Conservation (phyloP, 2,329 filamentous ascomycete species). For the Neofusicoccum ribis region DNA sequence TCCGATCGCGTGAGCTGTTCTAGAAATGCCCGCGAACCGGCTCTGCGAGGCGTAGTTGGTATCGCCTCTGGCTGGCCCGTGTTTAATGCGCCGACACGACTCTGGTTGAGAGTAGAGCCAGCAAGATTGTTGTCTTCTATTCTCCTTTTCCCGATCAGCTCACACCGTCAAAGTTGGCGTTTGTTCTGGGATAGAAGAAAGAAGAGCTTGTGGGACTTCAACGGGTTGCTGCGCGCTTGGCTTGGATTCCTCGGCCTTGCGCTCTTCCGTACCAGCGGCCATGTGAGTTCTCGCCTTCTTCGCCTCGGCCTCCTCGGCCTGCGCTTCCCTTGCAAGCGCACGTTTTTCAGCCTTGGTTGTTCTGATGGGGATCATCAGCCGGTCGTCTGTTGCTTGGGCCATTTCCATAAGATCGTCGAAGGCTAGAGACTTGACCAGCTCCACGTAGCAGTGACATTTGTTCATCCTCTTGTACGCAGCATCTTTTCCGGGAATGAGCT, state of each 20-base stretch:
- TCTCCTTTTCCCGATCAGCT: not conserved
- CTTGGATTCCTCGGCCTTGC: not conserved
- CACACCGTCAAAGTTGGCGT: not conserved
- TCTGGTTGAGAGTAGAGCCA: too few species aligned
- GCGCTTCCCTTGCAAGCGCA: slow-evolving; percentile 5
- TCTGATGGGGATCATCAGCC: slow-evolving; percentile 40
- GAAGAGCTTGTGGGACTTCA: not conserved
- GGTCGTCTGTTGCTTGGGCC: slow-evolving; percentile 66
- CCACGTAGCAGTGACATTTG: slow-evolving; percentile 68
- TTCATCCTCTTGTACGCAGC: slow-evolving; percentile 63
- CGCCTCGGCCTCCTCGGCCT: not conserved
- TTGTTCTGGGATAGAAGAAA: not conserved
- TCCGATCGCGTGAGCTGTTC: too few species aligned
- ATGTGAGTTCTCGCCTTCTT: slow-evolving; percentile 3
- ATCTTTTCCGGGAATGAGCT: slow-evolving; percentile 81
- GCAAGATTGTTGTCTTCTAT: too few species aligned
- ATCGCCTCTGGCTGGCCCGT: not conserved
- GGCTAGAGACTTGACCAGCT: slow-evolving; percentile 65
- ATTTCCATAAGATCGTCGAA: slow-evolving; percentile 63
- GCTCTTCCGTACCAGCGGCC: not conserved
- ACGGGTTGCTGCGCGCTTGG: not conserved
- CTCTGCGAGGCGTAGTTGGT: not conserved
- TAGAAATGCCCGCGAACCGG: not conserved
- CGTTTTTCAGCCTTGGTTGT: slow-evolving; percentile 16
- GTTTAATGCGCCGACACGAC: not conserved